phyloP scores from a whole-genome alignment of 306 rosid genomes.

The Begonia peltatifolia region DNA sequence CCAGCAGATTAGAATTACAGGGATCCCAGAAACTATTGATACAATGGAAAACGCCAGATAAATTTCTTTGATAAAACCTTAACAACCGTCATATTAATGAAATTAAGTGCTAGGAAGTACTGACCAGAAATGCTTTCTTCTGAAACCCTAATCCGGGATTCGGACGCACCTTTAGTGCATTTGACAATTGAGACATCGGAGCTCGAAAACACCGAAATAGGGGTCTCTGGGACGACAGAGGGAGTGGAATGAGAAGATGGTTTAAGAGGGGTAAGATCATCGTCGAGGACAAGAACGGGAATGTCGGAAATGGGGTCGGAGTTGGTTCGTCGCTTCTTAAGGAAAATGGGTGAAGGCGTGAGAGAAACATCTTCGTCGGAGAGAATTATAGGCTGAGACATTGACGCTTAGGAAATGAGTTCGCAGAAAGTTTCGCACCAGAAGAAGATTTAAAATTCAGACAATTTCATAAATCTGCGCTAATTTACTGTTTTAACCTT shows the following conservation, averaged over 20 bases:
- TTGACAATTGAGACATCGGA: constrained; percentile 49
- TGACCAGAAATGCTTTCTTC: not conserved
- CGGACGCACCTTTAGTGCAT: constrained; percentile 25
- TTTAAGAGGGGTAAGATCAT: constrained; percentile 65
- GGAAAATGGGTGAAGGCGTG: constrained; percentile 27
- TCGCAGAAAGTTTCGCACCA: not conserved
- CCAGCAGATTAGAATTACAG: no score
- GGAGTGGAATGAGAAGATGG: constrained; percentile 15
- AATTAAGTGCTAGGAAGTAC: no score
- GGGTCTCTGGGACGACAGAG: constrained; percentile 62
- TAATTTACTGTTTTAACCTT: no score
- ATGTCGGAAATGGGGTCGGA: constrained; percentile 17
- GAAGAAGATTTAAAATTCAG: no score
- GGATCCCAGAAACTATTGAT: no score
- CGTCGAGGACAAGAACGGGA: constrained; percentile 47
- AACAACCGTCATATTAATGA: no score
- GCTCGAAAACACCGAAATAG: constrained; percentile 23
- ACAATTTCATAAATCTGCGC: no score
- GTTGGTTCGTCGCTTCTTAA: constrained; percentile 51
- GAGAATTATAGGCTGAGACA: constrained; percentile 53
- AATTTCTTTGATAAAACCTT: no score
- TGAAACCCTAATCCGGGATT: constrained; percentile 24
- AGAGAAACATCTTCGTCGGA: constrained; percentile 69
- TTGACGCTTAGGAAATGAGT: not conserved
- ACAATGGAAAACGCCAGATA: no score